These are phyloP conservation scores for Alternaria gansuensis DNA, from an alignment of 2,329 filamentous ascomycete genomes.

Conservation along the genomic window DNA sequence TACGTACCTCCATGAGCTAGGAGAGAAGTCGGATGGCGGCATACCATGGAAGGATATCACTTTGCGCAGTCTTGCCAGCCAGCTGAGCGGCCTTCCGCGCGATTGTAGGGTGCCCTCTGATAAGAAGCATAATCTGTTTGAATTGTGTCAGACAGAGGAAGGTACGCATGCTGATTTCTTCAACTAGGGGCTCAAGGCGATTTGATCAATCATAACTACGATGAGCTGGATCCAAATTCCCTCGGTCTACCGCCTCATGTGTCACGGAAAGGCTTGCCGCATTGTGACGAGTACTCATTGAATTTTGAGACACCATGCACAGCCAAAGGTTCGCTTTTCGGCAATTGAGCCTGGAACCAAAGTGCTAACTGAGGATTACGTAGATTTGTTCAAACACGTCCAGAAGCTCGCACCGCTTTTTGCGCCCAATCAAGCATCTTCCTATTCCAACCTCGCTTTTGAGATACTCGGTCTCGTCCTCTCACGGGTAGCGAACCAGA, in stretches of 20 bases:
- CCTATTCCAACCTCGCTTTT: slow-evolving; percentile 56
- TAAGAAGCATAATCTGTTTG: not conserved
- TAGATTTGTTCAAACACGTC: slow-evolving; percentile 48
- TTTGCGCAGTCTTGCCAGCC: slow-evolving; percentile 54
- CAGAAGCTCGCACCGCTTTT: slow-evolving; percentile 50
- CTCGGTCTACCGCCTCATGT: slow-evolving; percentile 50
- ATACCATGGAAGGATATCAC: slow-evolving; percentile 56
- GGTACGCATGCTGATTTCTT: slow-evolving; percentile 38
- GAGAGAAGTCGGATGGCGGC: slow-evolving; percentile 39
- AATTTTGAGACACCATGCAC: slow-evolving; percentile 45
- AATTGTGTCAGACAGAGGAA: slow-evolving; percentile 27
- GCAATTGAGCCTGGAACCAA: not conserved
- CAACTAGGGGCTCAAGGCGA: slow-evolving; percentile 43
- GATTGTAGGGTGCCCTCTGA: slow-evolving; percentile 43
- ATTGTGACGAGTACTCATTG: slow-evolving; percentile 49
- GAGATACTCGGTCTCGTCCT: slow-evolving; percentile 55
- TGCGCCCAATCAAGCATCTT: slow-evolving; percentile 55
- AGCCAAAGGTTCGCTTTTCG: slow-evolving; percentile 26
- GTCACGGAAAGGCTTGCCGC: slow-evolving; percentile 41
- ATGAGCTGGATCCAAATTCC: slow-evolving; percentile 14
- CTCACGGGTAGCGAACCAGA: slow-evolving; percentile 50
- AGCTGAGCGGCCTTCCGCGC: slow-evolving; percentile 55
- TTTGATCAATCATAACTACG: slow-evolving; percentile 32
- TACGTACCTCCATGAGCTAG: slow-evolving; percentile 47
- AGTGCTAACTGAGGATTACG: slow-evolving; percentile 13